Percentiles rank a stretch among this genome's conserved stretches.
Conservation (phyloP, 2,329 filamentous ascomycete species). For the Thelonectria blattea region DNA sequence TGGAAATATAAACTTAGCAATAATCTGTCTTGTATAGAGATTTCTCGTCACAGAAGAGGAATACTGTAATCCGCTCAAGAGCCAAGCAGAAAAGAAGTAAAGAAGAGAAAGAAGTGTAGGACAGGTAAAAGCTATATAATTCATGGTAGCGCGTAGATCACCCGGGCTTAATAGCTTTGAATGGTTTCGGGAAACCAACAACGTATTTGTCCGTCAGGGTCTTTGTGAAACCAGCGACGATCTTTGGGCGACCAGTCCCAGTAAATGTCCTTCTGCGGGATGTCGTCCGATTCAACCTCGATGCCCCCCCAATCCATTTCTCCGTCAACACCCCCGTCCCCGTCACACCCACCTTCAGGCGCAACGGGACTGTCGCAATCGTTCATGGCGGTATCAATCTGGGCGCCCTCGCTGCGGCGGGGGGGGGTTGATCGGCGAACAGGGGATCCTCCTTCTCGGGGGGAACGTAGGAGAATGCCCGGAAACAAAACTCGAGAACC, state of each 20-base stretch:
- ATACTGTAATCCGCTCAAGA: too few relatives aligned
- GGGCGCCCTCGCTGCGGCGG: background rate
- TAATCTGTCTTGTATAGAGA: too few relatives aligned
- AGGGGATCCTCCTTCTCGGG: too few relatives aligned
- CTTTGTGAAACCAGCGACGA: slow-evolving; percentile 6
- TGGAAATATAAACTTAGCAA: too few relatives aligned
- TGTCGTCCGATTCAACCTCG: slow-evolving; percentile 1
- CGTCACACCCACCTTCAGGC: background rate
- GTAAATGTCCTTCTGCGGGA: slow-evolving; percentile 2
- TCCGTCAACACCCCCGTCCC: background rate
- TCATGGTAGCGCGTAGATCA: background rate
- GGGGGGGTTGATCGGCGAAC: too few relatives aligned
- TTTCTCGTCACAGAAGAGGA: too few relatives aligned
- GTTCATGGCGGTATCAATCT: background rate
- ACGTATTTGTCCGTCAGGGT: background rate
- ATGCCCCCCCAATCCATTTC: slow-evolving; percentile 2
- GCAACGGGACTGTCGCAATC: background rate
- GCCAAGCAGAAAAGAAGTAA: too few relatives aligned
- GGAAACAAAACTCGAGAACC: too few relatives aligned
- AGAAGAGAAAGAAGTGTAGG: too few relatives aligned
- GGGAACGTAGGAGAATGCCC: too few relatives aligned
- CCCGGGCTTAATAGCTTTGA: background rate
- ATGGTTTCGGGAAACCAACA: slow-evolving; percentile 3
- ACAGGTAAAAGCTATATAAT: background rate
- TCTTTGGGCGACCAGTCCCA: slow-evolving; percentile 20